Evolutionary conservation across 164 flowering plant genomes (phyloP).

Genomic region (Dillenia turbinata): DNA sequence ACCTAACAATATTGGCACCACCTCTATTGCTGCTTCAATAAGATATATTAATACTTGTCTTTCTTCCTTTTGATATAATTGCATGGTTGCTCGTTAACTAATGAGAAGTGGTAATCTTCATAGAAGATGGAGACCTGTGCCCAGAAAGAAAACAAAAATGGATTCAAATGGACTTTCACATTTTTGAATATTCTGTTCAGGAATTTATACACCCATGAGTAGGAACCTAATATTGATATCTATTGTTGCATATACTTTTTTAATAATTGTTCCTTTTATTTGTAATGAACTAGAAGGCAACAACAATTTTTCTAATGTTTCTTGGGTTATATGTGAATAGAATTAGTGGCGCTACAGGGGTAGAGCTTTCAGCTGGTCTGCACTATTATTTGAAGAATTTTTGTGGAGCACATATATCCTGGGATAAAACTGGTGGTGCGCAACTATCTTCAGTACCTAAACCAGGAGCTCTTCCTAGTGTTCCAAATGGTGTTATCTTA

Average conservation of each 20-base stretch:
- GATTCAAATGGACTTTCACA: no score
- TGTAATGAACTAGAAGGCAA: not conserved
- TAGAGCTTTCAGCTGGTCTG: constrained; percentile 68
- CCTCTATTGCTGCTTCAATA: no score
- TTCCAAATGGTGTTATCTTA: constrained; percentile 43
- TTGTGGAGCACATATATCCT: constrained; percentile 75
- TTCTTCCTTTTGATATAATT: no score
- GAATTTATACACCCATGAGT: no score
- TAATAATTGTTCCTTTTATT: not conserved
- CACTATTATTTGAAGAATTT: constrained; percentile 73
- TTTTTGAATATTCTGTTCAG: no score
- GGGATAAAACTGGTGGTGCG: constrained; percentile 78
- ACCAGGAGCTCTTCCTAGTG: constrained; percentile 51
- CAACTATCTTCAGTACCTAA: constrained; percentile 59
- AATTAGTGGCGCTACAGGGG: constrained; percentile 57
- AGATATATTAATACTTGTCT: no score
- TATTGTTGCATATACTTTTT: not conserved
- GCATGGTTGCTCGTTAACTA: no score
- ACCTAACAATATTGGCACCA: no score
- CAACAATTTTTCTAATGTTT: not conserved
- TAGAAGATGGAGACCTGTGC: no score
- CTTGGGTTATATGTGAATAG: constrained; percentile 17
- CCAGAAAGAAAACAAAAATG: no score
- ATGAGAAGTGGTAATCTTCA: no score
- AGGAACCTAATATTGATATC: no score